Conservation (phyloP, 1,284 basidiomycete species). For the Abortiporus biennis region DNA sequence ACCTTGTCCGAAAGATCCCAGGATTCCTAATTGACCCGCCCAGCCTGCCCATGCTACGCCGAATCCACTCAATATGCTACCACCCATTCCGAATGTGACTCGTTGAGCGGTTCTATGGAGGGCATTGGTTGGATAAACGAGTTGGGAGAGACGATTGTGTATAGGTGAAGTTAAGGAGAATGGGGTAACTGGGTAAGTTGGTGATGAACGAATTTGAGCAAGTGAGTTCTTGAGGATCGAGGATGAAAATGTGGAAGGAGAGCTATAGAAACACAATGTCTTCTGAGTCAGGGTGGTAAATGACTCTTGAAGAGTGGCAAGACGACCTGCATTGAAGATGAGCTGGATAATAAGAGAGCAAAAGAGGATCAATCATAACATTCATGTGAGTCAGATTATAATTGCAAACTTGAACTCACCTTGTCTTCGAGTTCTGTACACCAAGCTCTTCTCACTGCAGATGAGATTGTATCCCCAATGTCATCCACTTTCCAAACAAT, state of each 20-base stretch:
- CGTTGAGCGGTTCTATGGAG: constrained; percentile 67
- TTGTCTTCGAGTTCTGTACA: constrained; percentile 61
- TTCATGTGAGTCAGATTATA: not conserved
- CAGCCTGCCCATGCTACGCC: constrained; percentile 43
- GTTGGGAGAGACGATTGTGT: constrained; percentile 47
- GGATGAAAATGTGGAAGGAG: constrained; percentile 45
- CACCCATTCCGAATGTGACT: constrained; percentile 48
- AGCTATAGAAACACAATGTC: constrained; percentile 33
- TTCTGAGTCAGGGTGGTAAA: constrained; percentile 38
- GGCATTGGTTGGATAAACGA: constrained; percentile 54
- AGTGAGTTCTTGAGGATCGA: constrained; percentile 66
- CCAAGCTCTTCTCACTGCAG: constrained; percentile 52
- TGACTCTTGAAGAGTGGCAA: constrained; percentile 48
- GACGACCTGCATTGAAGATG: constrained; percentile 61
- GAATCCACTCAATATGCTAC: constrained; percentile 36
- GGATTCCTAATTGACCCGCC: constrained; percentile 43
- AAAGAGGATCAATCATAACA: not conserved
- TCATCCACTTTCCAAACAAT: constrained; percentile 70
- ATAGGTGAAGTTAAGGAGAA: constrained; percentile 52
- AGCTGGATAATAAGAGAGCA: constrained; percentile 37
- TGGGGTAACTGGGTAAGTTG: constrained; percentile 43
- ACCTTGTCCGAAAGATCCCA: constrained; percentile 29
- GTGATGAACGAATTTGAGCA: constrained; percentile 45
- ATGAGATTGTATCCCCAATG: constrained; percentile 49
- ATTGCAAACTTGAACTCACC: constrained; percentile 31